Evolutionary conservation across 148 eudicot species (phyloP).

Genomic region (Fagopyrum esculentum): DNA sequence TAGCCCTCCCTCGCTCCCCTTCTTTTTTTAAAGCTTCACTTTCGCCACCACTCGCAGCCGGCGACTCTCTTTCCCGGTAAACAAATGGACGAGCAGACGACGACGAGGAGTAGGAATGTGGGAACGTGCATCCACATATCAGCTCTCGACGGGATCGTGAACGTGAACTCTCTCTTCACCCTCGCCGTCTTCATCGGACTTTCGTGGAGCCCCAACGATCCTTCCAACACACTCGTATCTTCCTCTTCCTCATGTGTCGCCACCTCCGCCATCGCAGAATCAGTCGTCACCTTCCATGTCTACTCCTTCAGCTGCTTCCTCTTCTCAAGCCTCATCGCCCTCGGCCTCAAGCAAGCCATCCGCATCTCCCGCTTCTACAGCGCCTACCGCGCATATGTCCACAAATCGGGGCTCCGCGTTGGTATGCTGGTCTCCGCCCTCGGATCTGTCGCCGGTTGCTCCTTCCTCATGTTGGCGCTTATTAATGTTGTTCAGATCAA

Average conservation of each 20-base stretch:
- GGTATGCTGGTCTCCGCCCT: constrained; percentile 70
- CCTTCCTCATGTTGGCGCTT: constrained; percentile 66
- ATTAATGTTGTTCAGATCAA: constrained; percentile 73
- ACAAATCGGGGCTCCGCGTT: constrained; percentile 39
- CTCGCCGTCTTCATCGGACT: constrained; percentile 73
- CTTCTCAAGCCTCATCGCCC: constrained; percentile 65
- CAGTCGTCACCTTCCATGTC: constrained; percentile 56
- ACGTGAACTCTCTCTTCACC: constrained; percentile 78
- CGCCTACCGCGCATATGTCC: constrained; percentile 34
- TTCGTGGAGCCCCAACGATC: constrained; percentile 57
- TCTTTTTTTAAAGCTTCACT: background rate
- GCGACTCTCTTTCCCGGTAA: background rate
- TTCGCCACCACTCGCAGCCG: background rate
- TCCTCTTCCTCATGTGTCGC: constrained; percentile 27
- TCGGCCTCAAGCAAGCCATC: constrained; percentile 62
- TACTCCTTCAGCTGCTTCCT: constrained; percentile 79
- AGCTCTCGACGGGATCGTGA: constrained; percentile 62
- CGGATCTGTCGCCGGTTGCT: constrained; percentile 68
- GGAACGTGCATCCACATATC: constrained; percentile 55
- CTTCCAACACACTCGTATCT: constrained; percentile 35
- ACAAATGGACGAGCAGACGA: background rate
- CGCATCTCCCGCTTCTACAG: constrained; percentile 37
- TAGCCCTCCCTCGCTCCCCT: too few species aligned
- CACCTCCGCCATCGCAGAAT: constrained; percentile 25
- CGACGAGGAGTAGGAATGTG: background rate